Evolutionary conservation across 768 basidiomycete species (phyloP).

Genomic region (Mrakia gelida): DNA sequence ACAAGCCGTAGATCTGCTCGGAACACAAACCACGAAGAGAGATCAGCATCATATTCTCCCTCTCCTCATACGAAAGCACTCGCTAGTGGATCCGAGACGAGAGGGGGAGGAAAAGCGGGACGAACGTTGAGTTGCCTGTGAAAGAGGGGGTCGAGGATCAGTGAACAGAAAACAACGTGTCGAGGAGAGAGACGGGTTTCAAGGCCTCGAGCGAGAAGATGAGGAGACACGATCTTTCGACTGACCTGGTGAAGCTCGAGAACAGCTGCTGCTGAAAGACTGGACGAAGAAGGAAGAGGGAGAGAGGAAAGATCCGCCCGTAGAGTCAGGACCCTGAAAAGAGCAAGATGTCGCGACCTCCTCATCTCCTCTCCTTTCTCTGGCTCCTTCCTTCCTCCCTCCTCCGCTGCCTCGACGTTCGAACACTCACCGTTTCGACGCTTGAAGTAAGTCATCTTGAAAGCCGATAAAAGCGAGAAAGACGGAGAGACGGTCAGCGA

Average conservation of each 20-base stretch:
- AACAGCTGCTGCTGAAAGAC: background rate
- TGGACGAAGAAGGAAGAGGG: background rate
- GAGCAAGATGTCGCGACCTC: background rate
- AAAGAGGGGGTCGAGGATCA: background rate
- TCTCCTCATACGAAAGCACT: no score
- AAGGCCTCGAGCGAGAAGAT: no score
- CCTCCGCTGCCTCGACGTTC: no score
- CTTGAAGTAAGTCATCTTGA: background rate
- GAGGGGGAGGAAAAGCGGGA: background rate
- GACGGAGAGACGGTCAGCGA: background rate
- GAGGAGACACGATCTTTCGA: no score
- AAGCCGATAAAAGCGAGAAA: background rate
- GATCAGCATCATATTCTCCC: no score
- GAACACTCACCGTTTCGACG: background rate
- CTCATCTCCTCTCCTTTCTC: background rate
- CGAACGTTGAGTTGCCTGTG: background rate
- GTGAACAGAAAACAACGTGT: no score
- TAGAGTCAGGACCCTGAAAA: background rate
- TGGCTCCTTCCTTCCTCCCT: background rate
- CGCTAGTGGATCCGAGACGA: no score
- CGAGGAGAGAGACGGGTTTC: no score
- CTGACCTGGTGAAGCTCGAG: background rate
- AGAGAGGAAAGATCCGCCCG: background rate
- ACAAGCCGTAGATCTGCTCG: background rate
- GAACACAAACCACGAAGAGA: background rate